These are phyloP conservation scores for Solanum boliviense DNA, from an alignment of 257 asterid species.

Conservation along the genomic window DNA sequence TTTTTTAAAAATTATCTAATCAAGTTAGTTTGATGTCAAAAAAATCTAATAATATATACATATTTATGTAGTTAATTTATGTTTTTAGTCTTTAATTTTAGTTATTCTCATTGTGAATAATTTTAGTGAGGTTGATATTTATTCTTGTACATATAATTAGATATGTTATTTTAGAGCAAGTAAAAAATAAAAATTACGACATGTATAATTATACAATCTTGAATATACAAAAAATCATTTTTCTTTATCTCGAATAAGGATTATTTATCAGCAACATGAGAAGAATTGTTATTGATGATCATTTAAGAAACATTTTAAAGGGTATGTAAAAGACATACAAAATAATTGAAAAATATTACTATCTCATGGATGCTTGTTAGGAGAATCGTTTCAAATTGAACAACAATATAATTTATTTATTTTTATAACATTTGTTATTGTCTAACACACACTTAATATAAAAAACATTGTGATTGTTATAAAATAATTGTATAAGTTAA, in stretches of 20 bases:
- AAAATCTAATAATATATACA: background rate
- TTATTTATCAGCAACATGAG: background rate
- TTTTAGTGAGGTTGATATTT: background rate
- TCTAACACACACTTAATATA: background rate
- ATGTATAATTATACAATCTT: background rate
- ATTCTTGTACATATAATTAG: background rate
- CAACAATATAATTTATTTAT: background rate
- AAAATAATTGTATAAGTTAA: background rate
- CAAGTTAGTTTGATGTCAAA: background rate
- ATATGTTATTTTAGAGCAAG: background rate
- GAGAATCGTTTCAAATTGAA: background rate
- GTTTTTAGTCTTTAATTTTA: background rate
- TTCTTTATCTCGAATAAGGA: background rate
- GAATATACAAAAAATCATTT: background rate
- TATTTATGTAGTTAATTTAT: background rate
- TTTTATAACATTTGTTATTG: background rate
- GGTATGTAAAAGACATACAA: background rate
- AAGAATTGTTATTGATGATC: background rate
- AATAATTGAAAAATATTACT: too few relatives aligned
- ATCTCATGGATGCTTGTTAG: background rate
- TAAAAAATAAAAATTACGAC: background rate
- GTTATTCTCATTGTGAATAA: background rate
- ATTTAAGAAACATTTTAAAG: too few relatives aligned
- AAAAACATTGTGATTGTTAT: background rate
- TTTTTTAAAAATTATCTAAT: background rate